A percentile compares a stretch with the other conserved stretches of the same genome.
Conservation (phyloP, 208 protist genomes). For the Zelonia costaricensis region DNA sequence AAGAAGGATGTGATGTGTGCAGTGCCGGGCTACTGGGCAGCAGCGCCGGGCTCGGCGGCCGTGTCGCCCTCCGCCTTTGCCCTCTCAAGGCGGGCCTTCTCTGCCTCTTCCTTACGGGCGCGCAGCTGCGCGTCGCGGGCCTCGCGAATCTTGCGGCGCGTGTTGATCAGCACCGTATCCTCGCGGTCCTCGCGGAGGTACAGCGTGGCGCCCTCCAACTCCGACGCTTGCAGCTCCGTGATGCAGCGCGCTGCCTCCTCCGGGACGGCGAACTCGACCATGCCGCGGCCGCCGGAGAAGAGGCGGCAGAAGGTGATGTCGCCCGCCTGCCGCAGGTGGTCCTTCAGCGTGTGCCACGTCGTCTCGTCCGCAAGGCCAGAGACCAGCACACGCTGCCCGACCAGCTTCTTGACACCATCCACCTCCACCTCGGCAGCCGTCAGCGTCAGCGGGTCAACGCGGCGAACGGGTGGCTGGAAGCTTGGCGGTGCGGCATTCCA, state of each 20-base stretch:
- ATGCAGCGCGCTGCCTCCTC: constrained; percentile 85
- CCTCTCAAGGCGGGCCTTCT: constrained; percentile 46
- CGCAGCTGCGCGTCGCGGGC: constrained; percentile 77
- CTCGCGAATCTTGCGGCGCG: constrained; percentile 75
- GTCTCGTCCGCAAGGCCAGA: constrained; percentile 82
- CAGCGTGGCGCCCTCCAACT: constrained; percentile 81
- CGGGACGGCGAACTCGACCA: constrained; percentile 85
- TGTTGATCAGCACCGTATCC: constrained; percentile 85
- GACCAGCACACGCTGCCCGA: constrained; percentile 86
- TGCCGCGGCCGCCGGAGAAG: constrained; percentile 73
- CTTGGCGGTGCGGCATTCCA: constrained; percentile 82
- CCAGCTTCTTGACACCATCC: constrained; percentile 89
- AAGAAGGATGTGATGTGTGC: background rate
- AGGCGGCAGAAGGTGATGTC: constrained; percentile 83
- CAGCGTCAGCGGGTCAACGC: constrained; percentile 87
- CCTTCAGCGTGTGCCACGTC: constrained; percentile 90
- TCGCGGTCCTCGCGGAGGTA: constrained; percentile 88
- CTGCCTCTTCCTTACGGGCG: constrained; percentile 74
- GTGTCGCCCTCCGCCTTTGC: constrained; percentile 58
- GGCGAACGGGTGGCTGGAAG: constrained; percentile 82
- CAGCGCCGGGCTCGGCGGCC: background rate
- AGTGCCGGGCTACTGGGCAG: background rate
- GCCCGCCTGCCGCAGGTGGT: constrained; percentile 84
- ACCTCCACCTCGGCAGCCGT: constrained; percentile 89
- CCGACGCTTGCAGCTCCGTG: constrained; percentile 82